These are phyloP conservation scores for Gastrolobium villosum DNA, from an alignment of 306 rosid species.

Conservation along the genomic window DNA sequence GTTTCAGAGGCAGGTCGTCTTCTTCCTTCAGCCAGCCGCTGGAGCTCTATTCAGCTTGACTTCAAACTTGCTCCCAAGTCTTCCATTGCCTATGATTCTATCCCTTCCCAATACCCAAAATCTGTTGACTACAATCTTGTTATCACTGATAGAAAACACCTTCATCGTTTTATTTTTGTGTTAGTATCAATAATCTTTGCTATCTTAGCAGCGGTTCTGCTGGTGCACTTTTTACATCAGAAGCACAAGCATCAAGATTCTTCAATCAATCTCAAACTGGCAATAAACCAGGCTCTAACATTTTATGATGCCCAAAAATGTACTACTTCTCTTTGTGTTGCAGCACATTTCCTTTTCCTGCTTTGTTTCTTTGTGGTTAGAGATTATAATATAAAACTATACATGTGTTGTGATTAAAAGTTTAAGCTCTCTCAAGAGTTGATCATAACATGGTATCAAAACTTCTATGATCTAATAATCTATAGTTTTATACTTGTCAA, in stretches of 20 bases:
- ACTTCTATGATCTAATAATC: no score
- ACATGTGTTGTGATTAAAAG: no score
- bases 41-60: slow-evolving; percentile 61
- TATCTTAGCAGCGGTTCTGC: slow-evolving; percentile 52
- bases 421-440: no score
- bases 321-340: slow-evolving; percentile 38
- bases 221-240: slow-evolving; percentile 60
- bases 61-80: slow-evolving; percentile 54
- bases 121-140: slow-evolving; percentile 64
- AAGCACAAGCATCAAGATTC: slow-evolving; percentile 54
- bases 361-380: neutral
- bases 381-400: no score
- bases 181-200: slow-evolving; percentile 44
- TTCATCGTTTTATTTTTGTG: slow-evolving; percentile 58
- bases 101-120: slow-evolving; percentile 65
- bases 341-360: neutral
- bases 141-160: slow-evolving; percentile 59
- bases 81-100: slow-evolving; percentile 57
- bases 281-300: slow-evolving; percentile 76
- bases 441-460: no score
- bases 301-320: slow-evolving; percentile 90
- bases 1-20: slow-evolving; percentile 64
- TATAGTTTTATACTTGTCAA: no score
- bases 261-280: slow-evolving; percentile 64
- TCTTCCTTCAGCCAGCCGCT: slow-evolving; percentile 68